Conservation (phyloP, 768 basidiomycete species). For the Trichaptum fuscoviolaceum region DNA sequence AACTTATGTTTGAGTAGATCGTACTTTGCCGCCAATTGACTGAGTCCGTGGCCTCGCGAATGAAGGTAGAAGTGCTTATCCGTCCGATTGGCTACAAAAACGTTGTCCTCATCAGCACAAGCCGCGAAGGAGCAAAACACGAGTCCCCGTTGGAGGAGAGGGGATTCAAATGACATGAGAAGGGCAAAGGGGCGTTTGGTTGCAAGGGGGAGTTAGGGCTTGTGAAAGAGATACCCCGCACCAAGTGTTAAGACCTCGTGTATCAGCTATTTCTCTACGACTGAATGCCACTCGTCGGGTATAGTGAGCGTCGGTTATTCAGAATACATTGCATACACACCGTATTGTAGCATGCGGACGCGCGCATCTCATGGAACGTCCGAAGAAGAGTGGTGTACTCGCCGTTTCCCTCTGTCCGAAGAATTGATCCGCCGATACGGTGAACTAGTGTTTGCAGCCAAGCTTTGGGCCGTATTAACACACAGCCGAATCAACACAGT, state of each 20-base stretch:
- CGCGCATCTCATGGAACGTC: background rate
- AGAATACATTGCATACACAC: slow-evolving; percentile 1
- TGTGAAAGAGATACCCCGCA: background rate
- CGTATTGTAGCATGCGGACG: slow-evolving; percentile 1
- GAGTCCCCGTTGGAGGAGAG: background rate
- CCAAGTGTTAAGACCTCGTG: background rate
- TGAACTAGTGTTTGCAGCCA: background rate
- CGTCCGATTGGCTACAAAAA: background rate
- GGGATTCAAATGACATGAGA: background rate
- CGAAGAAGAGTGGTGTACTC: background rate
- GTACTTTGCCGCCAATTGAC: background rate
- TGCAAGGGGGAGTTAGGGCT: background rate
- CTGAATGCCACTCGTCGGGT: background rate
- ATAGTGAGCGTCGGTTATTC: background rate
- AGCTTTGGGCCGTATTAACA: background rate
- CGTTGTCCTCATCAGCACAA: background rate
- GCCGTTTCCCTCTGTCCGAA: background rate
- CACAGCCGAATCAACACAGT: background rate
- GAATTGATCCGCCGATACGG: background rate
- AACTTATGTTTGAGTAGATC: background rate
- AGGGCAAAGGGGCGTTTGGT: background rate
- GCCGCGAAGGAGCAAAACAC: background rate
- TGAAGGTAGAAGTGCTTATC: background rate
- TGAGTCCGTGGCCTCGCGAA: background rate
- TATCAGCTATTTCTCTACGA: background rate